Conservation (phyloP, 306 rosid genomes). For the Cicer cuneatum region DNA sequence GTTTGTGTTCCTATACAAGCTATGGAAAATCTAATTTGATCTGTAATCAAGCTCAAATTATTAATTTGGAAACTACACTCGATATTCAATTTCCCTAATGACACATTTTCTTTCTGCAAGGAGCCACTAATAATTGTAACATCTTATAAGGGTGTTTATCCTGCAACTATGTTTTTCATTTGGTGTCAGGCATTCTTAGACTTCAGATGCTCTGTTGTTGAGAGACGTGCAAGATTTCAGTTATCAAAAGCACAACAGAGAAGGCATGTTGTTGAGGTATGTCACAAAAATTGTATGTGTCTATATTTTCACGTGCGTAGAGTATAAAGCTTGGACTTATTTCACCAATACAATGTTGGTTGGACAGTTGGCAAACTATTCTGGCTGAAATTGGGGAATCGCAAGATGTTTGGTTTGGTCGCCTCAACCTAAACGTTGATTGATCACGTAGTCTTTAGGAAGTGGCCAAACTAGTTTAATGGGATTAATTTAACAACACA, state of each 20-base stretch:
- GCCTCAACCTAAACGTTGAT: neutral
- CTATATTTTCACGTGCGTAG: neutral
- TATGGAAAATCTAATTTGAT: conserved; percentile 18
- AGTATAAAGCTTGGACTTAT: neutral
- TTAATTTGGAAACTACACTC: conserved; percentile 4
- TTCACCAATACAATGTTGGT: neutral
- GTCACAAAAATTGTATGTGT: neutral
- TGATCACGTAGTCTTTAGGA: neutral
- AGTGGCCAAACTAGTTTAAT: no score
- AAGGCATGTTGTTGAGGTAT: conserved; percentile 90
- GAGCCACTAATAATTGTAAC: conserved; percentile 2
- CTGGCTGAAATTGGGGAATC: neutral
- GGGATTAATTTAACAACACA: neutral
- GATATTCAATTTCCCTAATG: neutral
- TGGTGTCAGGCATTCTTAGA: conserved; percentile 80
- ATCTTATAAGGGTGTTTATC: conserved; percentile 6
- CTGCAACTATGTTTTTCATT: conserved; percentile 8
- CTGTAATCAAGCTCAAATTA: neutral
- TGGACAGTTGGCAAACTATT: neutral
- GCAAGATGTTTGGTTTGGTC: neutral
- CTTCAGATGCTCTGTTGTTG: conserved; percentile 91
- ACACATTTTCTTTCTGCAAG: neutral
- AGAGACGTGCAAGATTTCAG: conserved; percentile 90
- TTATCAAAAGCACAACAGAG: conserved; percentile 85
- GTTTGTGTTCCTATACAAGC: neutral